Percentiles rank a stretch among this genome's conserved stretches.
Evolutionary conservation across 352 stramenopile genomes (phyloP).

Genomic region (Pseudoperonospora humuli): DNA sequence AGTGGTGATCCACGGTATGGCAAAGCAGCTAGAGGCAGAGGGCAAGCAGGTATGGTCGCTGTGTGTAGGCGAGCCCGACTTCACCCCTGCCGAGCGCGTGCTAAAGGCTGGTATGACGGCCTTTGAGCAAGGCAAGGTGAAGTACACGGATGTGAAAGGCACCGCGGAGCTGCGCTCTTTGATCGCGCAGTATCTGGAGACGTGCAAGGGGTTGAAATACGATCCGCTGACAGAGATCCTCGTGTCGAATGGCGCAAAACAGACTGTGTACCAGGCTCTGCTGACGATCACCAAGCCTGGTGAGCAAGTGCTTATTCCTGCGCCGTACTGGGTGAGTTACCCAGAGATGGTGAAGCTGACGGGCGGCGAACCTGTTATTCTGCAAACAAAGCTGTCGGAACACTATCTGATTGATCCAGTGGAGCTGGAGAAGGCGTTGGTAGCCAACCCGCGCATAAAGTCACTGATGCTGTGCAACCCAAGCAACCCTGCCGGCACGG

Average conservation of each 20-base stretch:
- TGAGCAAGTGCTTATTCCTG: constrained; percentile 93
- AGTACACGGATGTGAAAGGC: constrained; percentile 94
- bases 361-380: constrained; percentile 83
- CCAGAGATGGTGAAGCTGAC: constrained; percentile 93
- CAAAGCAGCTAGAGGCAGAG: constrained; percentile 93
- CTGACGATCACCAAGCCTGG: constrained; percentile 86
- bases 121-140: constrained; percentile 74
- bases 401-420: constrained; percentile 88
- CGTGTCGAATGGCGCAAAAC: constrained; percentile 95
- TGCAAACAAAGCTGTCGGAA: constrained; percentile 88
- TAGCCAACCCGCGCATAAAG: constrained; percentile 64
- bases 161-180: constrained; percentile 80
- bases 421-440: constrained; percentile 67
- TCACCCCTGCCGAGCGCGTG: constrained; percentile 83
- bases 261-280: constrained; percentile 90
- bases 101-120: constrained; percentile 83
- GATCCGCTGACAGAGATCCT: constrained; percentile 88
- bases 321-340: constrained; percentile 96
- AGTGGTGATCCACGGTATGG: constrained; percentile 91
- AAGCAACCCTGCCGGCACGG: constrained; percentile 90
- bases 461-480: constrained; percentile 95
- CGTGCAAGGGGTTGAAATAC: constrained; percentile 89
- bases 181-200: constrained; percentile 87
- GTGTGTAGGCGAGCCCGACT: constrained; percentile 93
- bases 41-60: constrained; percentile 89